Percentiles rank a stretch among this genome's conserved stretches.
Conservation (phyloP, 495 filamentous ascomycete species). For the Xylaria telfairii region DNA sequence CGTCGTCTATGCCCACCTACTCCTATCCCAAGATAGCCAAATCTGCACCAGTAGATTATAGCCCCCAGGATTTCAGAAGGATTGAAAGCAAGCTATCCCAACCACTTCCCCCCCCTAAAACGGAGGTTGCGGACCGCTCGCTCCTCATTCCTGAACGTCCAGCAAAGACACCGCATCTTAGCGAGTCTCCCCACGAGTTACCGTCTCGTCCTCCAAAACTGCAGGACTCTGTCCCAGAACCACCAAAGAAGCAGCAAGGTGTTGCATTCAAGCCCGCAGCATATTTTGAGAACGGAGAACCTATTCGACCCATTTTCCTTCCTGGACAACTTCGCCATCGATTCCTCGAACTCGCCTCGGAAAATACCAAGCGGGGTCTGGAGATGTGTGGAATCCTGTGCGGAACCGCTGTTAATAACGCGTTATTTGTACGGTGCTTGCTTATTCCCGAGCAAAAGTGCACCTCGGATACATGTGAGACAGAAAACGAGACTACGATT, state of each 20-base stretch:
- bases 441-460: conserved; percentile 90
- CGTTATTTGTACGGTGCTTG: conserved; percentile 84
- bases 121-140: conserved; percentile 26
- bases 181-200: conserved; percentile 24
- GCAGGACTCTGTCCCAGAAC: conserved; percentile 31
- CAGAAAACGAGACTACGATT: conserved; percentile 78
- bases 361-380: conserved; percentile 80
- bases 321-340: conserved; percentile 71
- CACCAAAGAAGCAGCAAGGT: conserved; percentile 40
- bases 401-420: conserved; percentile 89
- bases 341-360: conserved; percentile 73
- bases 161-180: conserved; percentile 34
- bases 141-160: conserved; percentile 32
- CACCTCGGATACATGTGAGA: conserved; percentile 94
- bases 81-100: conserved; percentile 29
- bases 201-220: conserved; percentile 48
- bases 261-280: conserved; percentile 82
- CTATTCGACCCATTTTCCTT: conserved; percentile 86
- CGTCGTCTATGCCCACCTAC: conserved; percentile 40
- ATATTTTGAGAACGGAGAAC: conserved; percentile 85
- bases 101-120: conserved; percentile 57
- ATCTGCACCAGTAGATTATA: conserved; percentile 51
- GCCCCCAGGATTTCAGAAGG: conserved; percentile 28
- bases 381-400: conserved; percentile 96
- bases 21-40: conserved; percentile 57